Evolutionary conservation across 1,284 basidiomycete species (phyloP), one percentile per base, ranked within the genome.

Genomic region (Thelephora terrestris): DNA sequence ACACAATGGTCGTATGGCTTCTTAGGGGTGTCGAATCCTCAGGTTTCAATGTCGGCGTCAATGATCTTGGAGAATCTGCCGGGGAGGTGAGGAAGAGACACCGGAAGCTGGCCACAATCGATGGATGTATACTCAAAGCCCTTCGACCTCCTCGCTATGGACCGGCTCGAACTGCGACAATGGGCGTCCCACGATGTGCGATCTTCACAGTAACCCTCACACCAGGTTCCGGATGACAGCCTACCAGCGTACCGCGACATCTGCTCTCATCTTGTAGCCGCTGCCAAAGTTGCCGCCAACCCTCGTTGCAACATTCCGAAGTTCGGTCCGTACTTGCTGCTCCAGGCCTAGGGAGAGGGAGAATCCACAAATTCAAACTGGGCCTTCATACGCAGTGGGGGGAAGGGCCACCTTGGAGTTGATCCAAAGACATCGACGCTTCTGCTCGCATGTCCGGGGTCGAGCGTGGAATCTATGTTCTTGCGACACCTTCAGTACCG

Each of bases 281-380:
- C 85, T 32, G 83, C 87, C n/a, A 94, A 87, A 63, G 80, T 81
- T 18, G 76, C 82, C 1, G 85, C 86, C 0, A 91, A 94, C 60
- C 91, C 91, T 4, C 73, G 83, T 47, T 77, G 92, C 32, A 81
- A 82, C 16, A 92, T 93, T 51, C 89, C 94, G 54, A 91, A 88
- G 63, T 95, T 97, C 58, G 93, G 93, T 0, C 91, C 92, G 3
- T 97, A 97, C 66, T 74, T 97, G n/a, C 76, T 97, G 38, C 71
- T 97, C 10, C 92, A 96, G 65, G 97, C 93, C 0, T 75, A 96
- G 10, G 94, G 96, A 42, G 95, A 99, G 67, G 96, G 96, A 57
- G 96, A 99, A 71, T 99, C 98, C 63, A 95, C 95, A 49, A 99
- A 99, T 95, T 99, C 69, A 99, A 99, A 66, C 81, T 99, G 23